phyloP scores from a whole-genome alignment of 306 rosid species.

The Vigna nakashimae region DNA sequence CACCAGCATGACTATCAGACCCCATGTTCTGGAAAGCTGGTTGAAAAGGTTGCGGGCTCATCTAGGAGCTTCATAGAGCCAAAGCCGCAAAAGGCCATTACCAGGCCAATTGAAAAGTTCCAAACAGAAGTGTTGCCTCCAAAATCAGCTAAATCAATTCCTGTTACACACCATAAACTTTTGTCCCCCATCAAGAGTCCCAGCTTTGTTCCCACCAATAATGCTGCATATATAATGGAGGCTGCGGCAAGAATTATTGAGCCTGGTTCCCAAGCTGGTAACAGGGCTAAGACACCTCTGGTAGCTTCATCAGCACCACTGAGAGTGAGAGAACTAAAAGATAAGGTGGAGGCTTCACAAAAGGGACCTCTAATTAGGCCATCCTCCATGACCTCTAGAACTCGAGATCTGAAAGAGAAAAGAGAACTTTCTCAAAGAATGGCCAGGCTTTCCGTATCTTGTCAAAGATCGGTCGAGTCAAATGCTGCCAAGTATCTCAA shows the following conservation, averaged over 20 bases:
- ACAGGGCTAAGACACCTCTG: slow-evolving; percentile 61
- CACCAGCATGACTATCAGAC: slow-evolving; percentile 59
- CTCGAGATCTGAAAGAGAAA: slow-evolving; percentile 65
- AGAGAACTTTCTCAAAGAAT: slow-evolving; percentile 64
- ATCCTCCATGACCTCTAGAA: slow-evolving; percentile 63
- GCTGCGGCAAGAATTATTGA: slow-evolving; percentile 95
- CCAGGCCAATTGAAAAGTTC: slow-evolving; percentile 86
- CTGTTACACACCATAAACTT: slow-evolving; percentile 89
- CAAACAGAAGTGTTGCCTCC: slow-evolving; percentile 96
- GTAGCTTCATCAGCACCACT: slow-evolving; percentile 69
- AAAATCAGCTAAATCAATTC: slow-evolving; percentile 88
- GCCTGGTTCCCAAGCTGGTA: slow-evolving; percentile 62
- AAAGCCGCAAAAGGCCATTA: slow-evolving; percentile 60
- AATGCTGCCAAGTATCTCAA: slow-evolving; percentile 78
- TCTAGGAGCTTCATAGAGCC: slow-evolving; percentile 61
- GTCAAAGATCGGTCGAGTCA: slow-evolving; percentile 69
- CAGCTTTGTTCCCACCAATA: slow-evolving; percentile 73
- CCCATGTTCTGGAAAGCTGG: slow-evolving; percentile 66
- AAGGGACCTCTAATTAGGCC: slow-evolving; percentile 59
- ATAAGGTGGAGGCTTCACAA: slow-evolving; percentile 73
- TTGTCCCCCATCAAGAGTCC: slow-evolving; percentile 91
- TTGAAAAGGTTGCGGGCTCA: slow-evolving; percentile 52
- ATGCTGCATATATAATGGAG: slow-evolving; percentile 94
- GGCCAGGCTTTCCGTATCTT: slow-evolving; percentile 58
- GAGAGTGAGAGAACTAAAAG: slow-evolving; percentile 81